Evolutionary conservation across 257 asterid genomes (phyloP), one percentile per base, ranked within the genome.

Genomic region (Capsicum rhomboideum): DNA sequence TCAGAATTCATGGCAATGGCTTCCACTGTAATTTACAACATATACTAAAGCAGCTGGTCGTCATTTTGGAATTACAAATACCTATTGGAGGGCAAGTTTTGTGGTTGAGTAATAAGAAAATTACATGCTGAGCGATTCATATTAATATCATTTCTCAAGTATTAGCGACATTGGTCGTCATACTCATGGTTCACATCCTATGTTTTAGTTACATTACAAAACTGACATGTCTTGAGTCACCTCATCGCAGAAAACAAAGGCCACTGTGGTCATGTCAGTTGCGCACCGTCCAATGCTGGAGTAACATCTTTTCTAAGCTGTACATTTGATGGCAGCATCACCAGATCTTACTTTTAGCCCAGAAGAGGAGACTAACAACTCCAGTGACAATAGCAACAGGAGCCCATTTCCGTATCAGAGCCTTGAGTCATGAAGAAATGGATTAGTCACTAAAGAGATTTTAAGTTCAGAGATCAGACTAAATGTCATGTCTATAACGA

Each of bases 361-460:
- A 95, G 81, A 92, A 87, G 89, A 95, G 94, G 89, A 95, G 90
- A 83, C 88, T 90, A 83, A 95, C 99, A 63, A 94, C 94, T 82
- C 93, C 97, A 21, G 94, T 87, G 49, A 95, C 99, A 84, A 95
- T 85, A 44, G 94, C 99, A 75, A 94, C 94, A 0, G 99, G 99
- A 46, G 99, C 98, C 93, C 96, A 95, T 84, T 94, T 94, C 72
- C 94, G 96, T 83, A 95, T 94, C 91, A 95, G 85, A 84, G 98
- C 99, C 99, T 94, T 74, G 54, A 86, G 78, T n/a, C 61, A 56
- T 31, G 54, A 52, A 84, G 49, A 72, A 83, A 61, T 10, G 67
- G 79, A 85, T 84, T 71, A 78, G 12, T 55, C 14, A 26, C 20
- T 82, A 59, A 77, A 40, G 23, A 26, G 26, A 75, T 75, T 42